phyloP scores from a whole-genome alignment of 2,329 filamentous ascomycete species.

The Diaporthe vexans region DNA sequence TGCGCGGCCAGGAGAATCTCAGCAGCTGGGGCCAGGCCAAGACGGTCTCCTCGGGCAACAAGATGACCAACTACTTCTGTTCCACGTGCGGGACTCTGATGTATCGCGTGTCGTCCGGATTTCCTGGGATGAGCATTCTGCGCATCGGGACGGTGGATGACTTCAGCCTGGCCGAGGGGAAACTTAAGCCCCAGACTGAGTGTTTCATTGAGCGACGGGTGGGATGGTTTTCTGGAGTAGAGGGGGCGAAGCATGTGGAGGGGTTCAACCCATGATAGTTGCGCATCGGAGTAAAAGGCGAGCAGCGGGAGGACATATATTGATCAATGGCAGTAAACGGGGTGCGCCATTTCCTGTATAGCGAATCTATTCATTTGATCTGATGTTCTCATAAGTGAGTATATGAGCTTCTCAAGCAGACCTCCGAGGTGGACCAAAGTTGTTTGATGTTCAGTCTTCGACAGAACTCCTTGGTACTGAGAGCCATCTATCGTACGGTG shows the following conservation, averaged over 20 bases:
- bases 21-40: conserved; percentile 58
- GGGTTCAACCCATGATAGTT: conserved; percentile 12
- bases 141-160: conserved; percentile 75
- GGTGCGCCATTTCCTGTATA: too few relatives aligned
- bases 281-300: too few relatives aligned
- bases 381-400: too few relatives aligned
- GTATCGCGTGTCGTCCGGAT: conserved; percentile 64
- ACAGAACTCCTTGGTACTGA: too few relatives aligned
- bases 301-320: too few relatives aligned
- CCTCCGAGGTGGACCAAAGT: too few relatives aligned
- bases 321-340: too few relatives aligned
- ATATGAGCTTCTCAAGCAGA: too few relatives aligned
- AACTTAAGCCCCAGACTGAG: conserved; percentile 67
- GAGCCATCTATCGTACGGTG: too few relatives aligned
- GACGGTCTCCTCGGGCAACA: conserved; percentile 62
- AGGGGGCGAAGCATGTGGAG: conserved; percentile 51
- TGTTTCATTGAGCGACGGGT: conserved; percentile 66
- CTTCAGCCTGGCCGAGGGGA: conserved; percentile 68
- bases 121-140: conserved; percentile 62
- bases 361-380: too few relatives aligned
- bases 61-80: conserved; percentile 75
- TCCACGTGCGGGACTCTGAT: conserved; percentile 51
- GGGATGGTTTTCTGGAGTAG: conserved; percentile 58
- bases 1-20: conserved; percentile 66
- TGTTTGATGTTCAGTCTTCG: too few relatives aligned